Percentiles rank a stretch among this genome's conserved stretches.
Conservation (phyloP, 805 yeast species). For the Suhomyces prunicola region DNA sequence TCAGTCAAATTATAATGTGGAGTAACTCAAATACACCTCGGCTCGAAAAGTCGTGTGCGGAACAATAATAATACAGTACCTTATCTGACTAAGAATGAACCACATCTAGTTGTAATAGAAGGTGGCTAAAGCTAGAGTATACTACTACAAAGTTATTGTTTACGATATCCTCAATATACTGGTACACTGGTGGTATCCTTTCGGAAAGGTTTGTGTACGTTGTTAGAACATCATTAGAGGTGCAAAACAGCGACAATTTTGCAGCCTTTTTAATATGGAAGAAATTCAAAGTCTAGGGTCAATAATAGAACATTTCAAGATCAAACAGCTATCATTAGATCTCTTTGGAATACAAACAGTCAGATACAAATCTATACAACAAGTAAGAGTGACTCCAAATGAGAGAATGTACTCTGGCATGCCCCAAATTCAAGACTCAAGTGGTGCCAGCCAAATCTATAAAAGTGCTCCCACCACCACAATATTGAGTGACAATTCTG, state of each 20-base stretch:
- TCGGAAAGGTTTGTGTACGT: not conserved
- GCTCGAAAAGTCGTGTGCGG: not conserved
- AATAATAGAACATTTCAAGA: slow-evolving; percentile 15
- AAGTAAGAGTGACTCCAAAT: not conserved
- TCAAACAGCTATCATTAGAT: slow-evolving; percentile 13
- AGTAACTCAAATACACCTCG: not conserved
- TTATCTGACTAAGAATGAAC: not conserved
- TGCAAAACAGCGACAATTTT: not conserved
- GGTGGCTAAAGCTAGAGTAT: not conserved
- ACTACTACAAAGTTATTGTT: not conserved
- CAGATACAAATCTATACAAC: not conserved
- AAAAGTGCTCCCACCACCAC: not conserved
- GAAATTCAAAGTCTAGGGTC: slow-evolving; percentile 16
- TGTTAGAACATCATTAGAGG: not conserved
- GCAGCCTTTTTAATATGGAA: slow-evolving; percentile 16
- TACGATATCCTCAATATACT: not conserved
- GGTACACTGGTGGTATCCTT: not conserved
- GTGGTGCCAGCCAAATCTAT: not conserved
- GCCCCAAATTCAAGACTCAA: not conserved
- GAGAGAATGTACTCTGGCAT: not conserved
- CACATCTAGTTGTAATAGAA: not conserved
- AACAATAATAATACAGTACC: not conserved
- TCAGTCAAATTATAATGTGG: not conserved
- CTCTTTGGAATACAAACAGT: slow-evolving; percentile 10
- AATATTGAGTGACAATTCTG: not conserved